Evolutionary conservation across 371 early-diverging fungal genomes (phyloP), one percentile per base, ranked within the genome.

Genomic region (Chytridiales sp.): DNA sequence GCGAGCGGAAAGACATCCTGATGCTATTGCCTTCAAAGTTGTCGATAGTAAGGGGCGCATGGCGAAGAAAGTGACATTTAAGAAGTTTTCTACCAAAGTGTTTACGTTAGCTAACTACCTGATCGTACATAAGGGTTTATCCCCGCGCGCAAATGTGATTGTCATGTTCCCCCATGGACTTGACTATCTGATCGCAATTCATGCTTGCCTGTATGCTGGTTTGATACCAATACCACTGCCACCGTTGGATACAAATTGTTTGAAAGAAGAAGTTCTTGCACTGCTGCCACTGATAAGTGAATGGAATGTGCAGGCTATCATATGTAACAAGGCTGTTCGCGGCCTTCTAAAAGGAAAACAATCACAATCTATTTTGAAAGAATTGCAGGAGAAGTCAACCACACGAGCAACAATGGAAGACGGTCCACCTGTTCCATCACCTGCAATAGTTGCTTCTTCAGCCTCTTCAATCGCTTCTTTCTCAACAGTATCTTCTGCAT

Each of bases 121-220:
- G 34, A 68, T 78, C 38, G 73, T 77, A 43, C 55, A 87, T 72
- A 77, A 71, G 58, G 81, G 73, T 4, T 73, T 84, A 13, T 77
- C 70, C 34, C 64, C 83, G 0, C 84, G 85, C 3, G 79, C 77
- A 46, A 81, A 83, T 48, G 87, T 85, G 2, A 57, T 92, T 21
- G 67, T 91, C 17, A 63, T 87, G n/a, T 80, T 86, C 43, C 78
- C 88, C 1, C 87, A 82, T 61, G 84, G 90, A 8, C 54, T 88
- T 27, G 92, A 91, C 49, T 87, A 84, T 67, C 75, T 88, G 1
- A 73, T 78, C n/a, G 81, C 87, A 0, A 70, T 93, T 15, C 88
- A 90, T 68, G 91, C 90, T 5, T 90, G 91, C 66, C 70, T 92
- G 67, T 84, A 85, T 2, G 72, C 87, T 5, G 93, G 93, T 15